A percentile compares a stretch with the other conserved stretches of the same genome.
Conservation (phyloP, 2,329 filamentous ascomycete genomes). For the Colletotrichum gigasporum region DNA sequence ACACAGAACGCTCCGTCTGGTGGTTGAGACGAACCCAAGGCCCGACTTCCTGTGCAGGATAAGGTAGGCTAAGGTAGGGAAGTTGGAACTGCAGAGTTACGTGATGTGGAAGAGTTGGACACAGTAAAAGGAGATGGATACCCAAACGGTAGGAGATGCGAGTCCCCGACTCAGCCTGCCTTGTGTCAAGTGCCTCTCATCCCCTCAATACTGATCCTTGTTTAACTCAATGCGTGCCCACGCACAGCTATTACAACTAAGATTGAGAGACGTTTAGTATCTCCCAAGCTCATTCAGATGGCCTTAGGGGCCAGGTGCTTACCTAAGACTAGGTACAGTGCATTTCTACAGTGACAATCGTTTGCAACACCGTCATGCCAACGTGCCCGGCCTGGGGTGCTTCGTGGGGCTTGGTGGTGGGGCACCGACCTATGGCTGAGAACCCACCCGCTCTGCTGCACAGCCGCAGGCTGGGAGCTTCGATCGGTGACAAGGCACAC, state of each 20-base stretch:
- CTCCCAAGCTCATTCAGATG: neutral
- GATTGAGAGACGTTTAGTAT: no score
- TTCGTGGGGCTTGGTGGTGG: conserved; percentile 29
- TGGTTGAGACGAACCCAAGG: no score
- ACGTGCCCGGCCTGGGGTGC: neutral
- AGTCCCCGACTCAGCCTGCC: no score
- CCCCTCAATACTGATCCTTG: no score
- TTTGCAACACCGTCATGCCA: neutral
- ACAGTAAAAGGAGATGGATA: no score
- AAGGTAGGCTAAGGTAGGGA: neutral
- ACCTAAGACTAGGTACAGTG: conserved; percentile 4
- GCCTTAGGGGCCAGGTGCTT: neutral
- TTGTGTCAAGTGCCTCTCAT: no score
- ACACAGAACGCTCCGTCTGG: no score
- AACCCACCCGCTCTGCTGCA: conserved; percentile 31
- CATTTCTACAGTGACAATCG: neutral
- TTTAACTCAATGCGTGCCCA: no score
- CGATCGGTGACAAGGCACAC: conserved; percentile 33
- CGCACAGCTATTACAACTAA: no score
- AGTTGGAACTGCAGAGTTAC: neutral
- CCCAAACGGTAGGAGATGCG: no score
- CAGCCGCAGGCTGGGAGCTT: conserved; percentile 33
- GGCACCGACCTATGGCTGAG: conserved; percentile 32
- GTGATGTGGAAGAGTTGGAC: neutral
- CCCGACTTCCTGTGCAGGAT: no score